Evolutionary conservation across 345 rosid species (phyloP), one percentile per base, ranked within the genome.

Genomic region (Citrus sp.): DNA sequence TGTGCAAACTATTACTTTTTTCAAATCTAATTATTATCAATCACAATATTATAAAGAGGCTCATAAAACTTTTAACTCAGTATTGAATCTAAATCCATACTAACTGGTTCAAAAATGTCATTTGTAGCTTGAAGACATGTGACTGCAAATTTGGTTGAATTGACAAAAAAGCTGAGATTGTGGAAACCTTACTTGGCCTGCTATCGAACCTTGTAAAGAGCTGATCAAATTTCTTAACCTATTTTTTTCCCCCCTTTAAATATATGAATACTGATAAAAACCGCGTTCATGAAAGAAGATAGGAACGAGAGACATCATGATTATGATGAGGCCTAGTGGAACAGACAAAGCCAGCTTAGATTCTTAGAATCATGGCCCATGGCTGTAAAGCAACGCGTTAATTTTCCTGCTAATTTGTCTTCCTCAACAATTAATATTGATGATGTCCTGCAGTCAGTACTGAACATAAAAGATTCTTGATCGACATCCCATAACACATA

Each of bases 391-490:
- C 51, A 46, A 46, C 13, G 38, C 28, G 73, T 10, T 19, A 27
- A 58, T 40, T 28, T 54, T 37, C 72, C 81, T 66, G 61, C 82
- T 67, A 30, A 70, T 24, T 14, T 78, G 49, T 66, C 76, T 35
- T 72, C 64, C 7, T 65, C 9, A 72, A 37, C 32, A 35, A 35
- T 55, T 55, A 8, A 72, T 30, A 27, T 21, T 42, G 28, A 72
- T 71, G 21, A 46, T 30, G 70, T 46, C 51, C 51, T 46, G 5
- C 2, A 60, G 12, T 60, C 65, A 60, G 14, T n/a, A n/a, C 65
- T 60, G 27, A 46, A 13, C 18, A 3, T 13, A 46, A 1, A 46
- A 46, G 51, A 46, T 46, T 46, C 18, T 46, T 13, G 51, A 0
- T 46, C 30, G 1, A 24, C 14, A 25, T 13, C 65, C 65, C 65